Base-by-base conservation (phyloP, 352 stramenopile genomes). In the Salisapilia sapeloensis region DNA sequence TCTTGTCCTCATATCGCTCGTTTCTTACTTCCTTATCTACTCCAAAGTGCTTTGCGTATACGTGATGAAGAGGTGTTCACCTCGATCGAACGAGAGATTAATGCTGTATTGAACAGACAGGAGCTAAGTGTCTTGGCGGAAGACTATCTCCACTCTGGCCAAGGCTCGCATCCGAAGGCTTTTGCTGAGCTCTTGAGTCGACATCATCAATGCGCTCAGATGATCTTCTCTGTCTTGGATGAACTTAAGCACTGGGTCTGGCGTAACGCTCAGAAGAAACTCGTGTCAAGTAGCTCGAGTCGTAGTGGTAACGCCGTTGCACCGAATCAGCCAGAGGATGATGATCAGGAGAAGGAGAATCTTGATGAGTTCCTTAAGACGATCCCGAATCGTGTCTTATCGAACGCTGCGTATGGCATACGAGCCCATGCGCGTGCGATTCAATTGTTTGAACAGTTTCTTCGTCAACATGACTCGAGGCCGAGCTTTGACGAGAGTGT, bases 191-290 rank as follows among this genome's bases (percentile, higher is more conserved):
- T 70, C 29, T 76, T 70, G 17, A 81, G 71, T 40, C 66, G 71
- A 0, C 67, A 89, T 46, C 70, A 91, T 32, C 76, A 89, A 33
- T 91, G 76, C 34, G 71, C 57, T 6, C 76, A 92, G 38, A 83
- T 61, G 0, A 79, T 92, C 40, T 82, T 92, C 29, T 78, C 72
- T 8, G 83, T 69, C 2, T 67, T 92, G 13, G 76, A 92, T 48
- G 72, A 89, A 26, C 42, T 92, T 6, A 92, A 87, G 39, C 72
- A 92, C 10, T 92, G 76, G 76, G 57, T 92, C 11, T 91, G 76
- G 76, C 76, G 44, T 22, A 82, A 46, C 29, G 72, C 87, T 33
- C 84, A 87, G 34, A 91, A 86, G 39, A 50, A 65, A 10, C 38
- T 84, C 4, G 57, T 56, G 10, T 36, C 75, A 4, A 86, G 67